Conservation (phyloP, 129 eudicot species). For the Tagetes patula region DNA sequence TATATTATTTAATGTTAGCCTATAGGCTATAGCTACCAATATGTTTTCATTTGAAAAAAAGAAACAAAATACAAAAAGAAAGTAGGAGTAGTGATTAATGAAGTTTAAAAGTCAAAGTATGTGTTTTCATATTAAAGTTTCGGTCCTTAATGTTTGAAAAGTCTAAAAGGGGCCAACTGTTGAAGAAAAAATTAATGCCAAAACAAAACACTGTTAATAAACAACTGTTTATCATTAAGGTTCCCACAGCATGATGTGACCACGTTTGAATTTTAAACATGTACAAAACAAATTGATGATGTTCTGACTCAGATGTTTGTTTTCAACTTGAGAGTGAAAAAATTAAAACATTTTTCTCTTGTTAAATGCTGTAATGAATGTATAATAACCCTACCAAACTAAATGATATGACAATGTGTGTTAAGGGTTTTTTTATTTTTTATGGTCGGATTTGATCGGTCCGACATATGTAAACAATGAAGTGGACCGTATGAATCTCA, state of each 20-base stretch:
- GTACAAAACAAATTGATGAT: neutral
- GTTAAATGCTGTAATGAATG: constrained; percentile 11
- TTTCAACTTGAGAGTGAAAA: neutral
- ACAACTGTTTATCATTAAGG: constrained; percentile 29
- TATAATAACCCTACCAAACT: constrained; percentile 13
- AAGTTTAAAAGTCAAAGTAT: constrained; percentile 24
- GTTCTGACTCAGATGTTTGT: neutral
- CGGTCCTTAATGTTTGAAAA: constrained; percentile 19
- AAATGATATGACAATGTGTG: neutral
- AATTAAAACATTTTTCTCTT: neutral
- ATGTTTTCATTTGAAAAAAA: neutral
- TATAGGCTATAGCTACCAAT: neutral
- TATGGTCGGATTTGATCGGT: too few relatives aligned
- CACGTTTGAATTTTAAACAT: neutral
- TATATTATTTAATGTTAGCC: neutral
- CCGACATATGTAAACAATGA: too few relatives aligned
- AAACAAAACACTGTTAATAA: constrained; percentile 6
- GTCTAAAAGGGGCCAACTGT: constrained; percentile 12
- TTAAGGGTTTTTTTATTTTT: too few relatives aligned
- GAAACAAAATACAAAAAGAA: neutral
- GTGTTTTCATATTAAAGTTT: constrained; percentile 12
- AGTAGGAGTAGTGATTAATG: neutral
- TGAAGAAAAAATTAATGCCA: neutral
- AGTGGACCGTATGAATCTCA: too few relatives aligned
- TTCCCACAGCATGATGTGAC: constrained; percentile 19